Conservation (phyloP, 768 basidiomycete species). For the Boletus reticuloceps region DNA sequence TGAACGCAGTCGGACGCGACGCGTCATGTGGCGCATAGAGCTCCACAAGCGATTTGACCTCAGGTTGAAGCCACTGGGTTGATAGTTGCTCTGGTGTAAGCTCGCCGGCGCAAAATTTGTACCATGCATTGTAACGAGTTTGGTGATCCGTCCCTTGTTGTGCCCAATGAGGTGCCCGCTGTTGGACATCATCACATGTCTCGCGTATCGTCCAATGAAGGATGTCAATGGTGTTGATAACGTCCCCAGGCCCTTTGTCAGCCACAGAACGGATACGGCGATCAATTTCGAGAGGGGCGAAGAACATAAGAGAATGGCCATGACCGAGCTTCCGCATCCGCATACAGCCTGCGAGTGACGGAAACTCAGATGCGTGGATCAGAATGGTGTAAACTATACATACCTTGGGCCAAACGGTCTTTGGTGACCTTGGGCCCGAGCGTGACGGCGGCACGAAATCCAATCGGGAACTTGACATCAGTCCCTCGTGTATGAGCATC, state of each 20-base stretch:
- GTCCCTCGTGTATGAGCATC: slow-evolving; percentile 51
- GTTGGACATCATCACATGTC: slow-evolving; percentile 40
- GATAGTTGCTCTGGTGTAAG: slow-evolving; percentile 1
- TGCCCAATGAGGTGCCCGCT: slow-evolving; percentile 40
- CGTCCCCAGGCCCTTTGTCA: slow-evolving; percentile 1
- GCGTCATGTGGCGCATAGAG: slow-evolving; percentile 27
- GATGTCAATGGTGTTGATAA: slow-evolving; percentile 30
- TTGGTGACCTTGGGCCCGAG: slow-evolving; percentile 51
- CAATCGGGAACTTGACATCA: slow-evolving; percentile 46
- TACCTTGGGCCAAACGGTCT: slow-evolving; percentile 48
- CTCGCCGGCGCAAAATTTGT: slow-evolving; percentile 8
- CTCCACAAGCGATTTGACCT: slow-evolving; percentile 35
- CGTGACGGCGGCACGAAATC: slow-evolving; percentile 21
- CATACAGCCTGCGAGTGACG: slow-evolving; percentile 40
- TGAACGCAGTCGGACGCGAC: neutral
- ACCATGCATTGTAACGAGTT: slow-evolving; percentile 24
- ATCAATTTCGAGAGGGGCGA: slow-evolving; percentile 42
- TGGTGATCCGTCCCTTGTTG: slow-evolving; percentile 39
- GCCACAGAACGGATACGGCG: slow-evolving; percentile 30
- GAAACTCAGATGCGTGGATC: neutral
- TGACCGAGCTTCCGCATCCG: slow-evolving; percentile 46
- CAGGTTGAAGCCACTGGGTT: slow-evolving; percentile 38
- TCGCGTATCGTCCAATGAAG: slow-evolving; percentile 44
- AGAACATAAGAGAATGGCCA: slow-evolving; percentile 45
- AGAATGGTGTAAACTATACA: neutral